Conservation (phyloP, 306 rosid species). For the Cucumis melo region DNA sequence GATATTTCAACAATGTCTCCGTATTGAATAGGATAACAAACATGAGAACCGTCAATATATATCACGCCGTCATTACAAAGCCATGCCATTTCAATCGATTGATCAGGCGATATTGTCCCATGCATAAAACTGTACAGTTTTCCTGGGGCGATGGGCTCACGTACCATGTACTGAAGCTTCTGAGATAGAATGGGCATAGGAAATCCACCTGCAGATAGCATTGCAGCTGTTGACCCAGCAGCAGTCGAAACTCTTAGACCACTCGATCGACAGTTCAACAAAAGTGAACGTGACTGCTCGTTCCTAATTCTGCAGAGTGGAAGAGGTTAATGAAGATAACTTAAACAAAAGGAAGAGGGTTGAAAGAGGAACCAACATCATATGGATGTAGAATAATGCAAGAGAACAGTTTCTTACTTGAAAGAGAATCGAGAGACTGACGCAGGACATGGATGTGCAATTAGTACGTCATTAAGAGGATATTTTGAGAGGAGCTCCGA, state of each 20-base stretch:
- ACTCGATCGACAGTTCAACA: conserved; percentile 66
- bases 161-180: conserved; percentile 81
- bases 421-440: conserved; percentile 68
- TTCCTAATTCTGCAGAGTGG: conserved; percentile 41
- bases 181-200: conserved; percentile 53
- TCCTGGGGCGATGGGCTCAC: conserved; percentile 65
- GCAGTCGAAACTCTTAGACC: conserved; percentile 84
- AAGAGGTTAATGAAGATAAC: not conserved
- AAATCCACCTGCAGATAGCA: conserved; percentile 85
- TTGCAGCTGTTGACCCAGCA: conserved; percentile 92
- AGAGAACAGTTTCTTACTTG: conserved; percentile 25
- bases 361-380: not conserved
- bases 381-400: not conserved
- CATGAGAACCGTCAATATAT: conserved; percentile 69
- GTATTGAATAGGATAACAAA: conserved; percentile 25
- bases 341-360: not conserved
- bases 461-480: conserved; percentile 76
- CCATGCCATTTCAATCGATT: conserved; percentile 42
- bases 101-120: conserved; percentile 32
- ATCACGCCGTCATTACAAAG: conserved; percentile 42
- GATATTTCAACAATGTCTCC: conserved; percentile 64
- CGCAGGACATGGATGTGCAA: conserved; percentile 86
- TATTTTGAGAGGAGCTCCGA: conserved; percentile 28
- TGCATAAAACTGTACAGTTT: conserved; percentile 37
- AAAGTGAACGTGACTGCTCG: conserved; percentile 28